Evolutionary conservation across 2,329 filamentous ascomycete genomes (phyloP).

Genomic region (Tolypocladium guangdongense): DNA sequence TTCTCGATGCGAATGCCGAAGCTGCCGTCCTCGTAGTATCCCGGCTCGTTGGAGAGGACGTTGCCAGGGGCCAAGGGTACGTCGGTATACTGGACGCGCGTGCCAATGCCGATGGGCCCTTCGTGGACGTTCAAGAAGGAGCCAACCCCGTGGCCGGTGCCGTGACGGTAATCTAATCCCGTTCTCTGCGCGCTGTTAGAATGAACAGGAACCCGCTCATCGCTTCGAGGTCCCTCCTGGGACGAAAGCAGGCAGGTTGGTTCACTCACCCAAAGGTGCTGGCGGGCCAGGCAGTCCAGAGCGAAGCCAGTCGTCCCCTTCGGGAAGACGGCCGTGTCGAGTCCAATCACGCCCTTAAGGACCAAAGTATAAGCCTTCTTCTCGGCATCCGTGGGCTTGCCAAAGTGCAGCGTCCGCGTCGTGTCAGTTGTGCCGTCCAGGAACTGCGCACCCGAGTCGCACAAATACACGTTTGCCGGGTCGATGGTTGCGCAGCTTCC

Average conservation of each 20-base stretch:
- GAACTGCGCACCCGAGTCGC: conserved; percentile 96
- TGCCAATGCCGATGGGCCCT: conserved; percentile 92
- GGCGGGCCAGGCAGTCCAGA: conserved; percentile 76
- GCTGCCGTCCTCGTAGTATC: conserved; percentile 90
- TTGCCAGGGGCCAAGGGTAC: conserved; percentile 85
- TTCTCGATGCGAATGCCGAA: conserved; percentile 98
- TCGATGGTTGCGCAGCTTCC: conserved; percentile 77
- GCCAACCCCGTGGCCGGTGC: conserved; percentile 91
- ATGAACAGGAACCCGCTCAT: neutral
- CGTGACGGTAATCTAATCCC: conserved; percentile 90
- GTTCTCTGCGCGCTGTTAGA: conserved; percentile 28
- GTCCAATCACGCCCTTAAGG: conserved; percentile 82
- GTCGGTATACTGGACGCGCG: conserved; percentile 81
- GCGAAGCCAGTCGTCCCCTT: conserved; percentile 93
- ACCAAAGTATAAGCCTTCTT: conserved; percentile 88
- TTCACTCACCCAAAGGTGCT: conserved; percentile 71
- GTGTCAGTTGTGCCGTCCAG: conserved; percentile 93
- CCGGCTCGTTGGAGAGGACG: conserved; percentile 90
- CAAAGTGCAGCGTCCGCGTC: conserved; percentile 88
- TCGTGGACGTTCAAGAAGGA: conserved; percentile 96
- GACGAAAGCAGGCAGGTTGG: neutral
- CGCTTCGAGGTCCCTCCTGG: no score
- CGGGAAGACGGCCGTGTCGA: conserved; percentile 80
- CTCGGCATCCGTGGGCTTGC: conserved; percentile 71
- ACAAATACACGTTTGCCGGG: conserved; percentile 78